Evolutionary conservation across 2,329 filamentous ascomycete genomes (phyloP).

Genomic region (Teratosphaeria nubilosa): DNA sequence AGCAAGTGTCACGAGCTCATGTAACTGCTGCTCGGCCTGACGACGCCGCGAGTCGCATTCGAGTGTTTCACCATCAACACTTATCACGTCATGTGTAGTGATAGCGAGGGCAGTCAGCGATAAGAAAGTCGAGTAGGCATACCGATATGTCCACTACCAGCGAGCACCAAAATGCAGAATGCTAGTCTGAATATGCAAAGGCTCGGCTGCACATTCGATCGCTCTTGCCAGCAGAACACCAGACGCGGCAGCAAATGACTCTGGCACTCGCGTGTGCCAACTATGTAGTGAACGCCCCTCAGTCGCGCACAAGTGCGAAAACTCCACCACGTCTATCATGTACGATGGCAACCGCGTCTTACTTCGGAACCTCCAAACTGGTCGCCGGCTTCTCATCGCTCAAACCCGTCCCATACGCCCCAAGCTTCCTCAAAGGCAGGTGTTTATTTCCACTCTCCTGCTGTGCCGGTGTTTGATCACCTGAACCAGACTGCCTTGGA

Average conservation of each 20-base stretch:
- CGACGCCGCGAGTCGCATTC: background rate
- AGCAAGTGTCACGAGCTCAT: background rate
- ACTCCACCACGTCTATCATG: background rate
- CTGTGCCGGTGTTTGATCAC: conserved; percentile 7
- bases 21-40: background rate
- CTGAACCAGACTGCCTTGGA: conserved; percentile 9
- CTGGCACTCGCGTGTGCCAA: too few relatives aligned
- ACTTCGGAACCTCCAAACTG: background rate
- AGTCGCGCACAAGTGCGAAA: too few relatives aligned
- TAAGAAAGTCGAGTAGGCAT: too few relatives aligned
- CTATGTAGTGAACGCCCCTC: too few relatives aligned
- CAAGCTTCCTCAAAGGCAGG: background rate
- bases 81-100: background rate
- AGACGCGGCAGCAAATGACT: too few relatives aligned
- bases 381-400: background rate
- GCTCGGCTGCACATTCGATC: too few relatives aligned
- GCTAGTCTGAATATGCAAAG: too few relatives aligned
- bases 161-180: too few relatives aligned
- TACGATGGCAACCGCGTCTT: background rate
- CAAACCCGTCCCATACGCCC: background rate
- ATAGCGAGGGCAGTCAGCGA: too few relatives aligned
- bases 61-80: background rate
- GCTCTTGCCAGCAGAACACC: too few relatives aligned
- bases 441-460: background rate
- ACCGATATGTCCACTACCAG: background rate